Percentiles rank a stretch among this genome's conserved stretches.
Conservation (phyloP, 164 flowering plant species). For the Annona squamosa region DNA sequence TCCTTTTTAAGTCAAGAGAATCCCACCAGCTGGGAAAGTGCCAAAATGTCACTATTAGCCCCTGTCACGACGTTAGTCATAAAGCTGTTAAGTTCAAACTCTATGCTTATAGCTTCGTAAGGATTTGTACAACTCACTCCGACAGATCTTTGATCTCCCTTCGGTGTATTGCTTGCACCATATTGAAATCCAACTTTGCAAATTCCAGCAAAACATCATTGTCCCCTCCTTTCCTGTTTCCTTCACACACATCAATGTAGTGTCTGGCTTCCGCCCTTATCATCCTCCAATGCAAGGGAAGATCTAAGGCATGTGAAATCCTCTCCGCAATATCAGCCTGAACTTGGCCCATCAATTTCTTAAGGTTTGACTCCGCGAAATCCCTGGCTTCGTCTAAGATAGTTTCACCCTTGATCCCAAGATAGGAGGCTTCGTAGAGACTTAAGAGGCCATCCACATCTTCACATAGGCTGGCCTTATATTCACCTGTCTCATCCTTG, state of each 20-base stretch:
- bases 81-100: background rate
- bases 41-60: background rate
- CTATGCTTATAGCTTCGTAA: background rate
- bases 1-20: background rate
- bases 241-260: slow-evolving; percentile 8
- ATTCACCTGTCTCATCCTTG: slow-evolving; percentile 2
- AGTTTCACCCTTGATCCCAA: slow-evolving; percentile 17
- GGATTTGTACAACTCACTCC: background rate
- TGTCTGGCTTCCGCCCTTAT: slow-evolving; percentile 13
- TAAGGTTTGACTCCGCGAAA: slow-evolving; percentile 12
- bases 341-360: background rate
- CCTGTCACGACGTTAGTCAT: background rate
- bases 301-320: slow-evolving; percentile 11
- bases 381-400: slow-evolving; percentile 19
- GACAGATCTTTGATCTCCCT: slow-evolving; percentile 6
- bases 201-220: slow-evolving; percentile 5
- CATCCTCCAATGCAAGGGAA: slow-evolving; percentile 14
- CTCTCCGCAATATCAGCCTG: background rate
- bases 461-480: slow-evolving; percentile 5
- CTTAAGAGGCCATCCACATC: slow-evolving; percentile 6
- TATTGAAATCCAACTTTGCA: slow-evolving; percentile 22
- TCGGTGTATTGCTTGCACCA: slow-evolving; percentile 1
- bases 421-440: slow-evolving; percentile 23
- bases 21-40: background rate
- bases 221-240: background rate